Base-by-base conservation (phyloP, 2,329 filamentous ascomycete species). In the Aspergillus melleus region DNA sequence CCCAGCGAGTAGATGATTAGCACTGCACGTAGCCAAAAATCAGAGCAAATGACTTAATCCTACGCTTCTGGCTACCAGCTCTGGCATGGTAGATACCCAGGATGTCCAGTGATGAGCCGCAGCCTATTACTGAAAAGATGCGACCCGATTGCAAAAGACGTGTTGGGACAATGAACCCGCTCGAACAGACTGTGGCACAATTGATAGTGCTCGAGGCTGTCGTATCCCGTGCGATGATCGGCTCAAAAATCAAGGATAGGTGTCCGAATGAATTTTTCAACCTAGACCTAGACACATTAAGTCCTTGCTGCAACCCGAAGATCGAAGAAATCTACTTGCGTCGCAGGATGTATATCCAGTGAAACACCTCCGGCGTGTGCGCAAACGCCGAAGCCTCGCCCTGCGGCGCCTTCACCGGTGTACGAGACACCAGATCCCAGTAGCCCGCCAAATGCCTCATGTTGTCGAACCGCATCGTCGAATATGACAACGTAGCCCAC, bases 401-500 rank as follows among this genome's bases (percentile, higher is more conserved):
- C 8, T 71, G 16, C 12, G 73, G 73, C 10, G 74, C 74, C 56
- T 71, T 71, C 24, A 76, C 29, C 3, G 72, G 61, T 6, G 63
- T 71, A 6, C 70, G 72, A 8, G 69, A 71, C 6, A 69, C 61
- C 2, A 74, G 6, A 0, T 53, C 63, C 74, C 74, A 76, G 54
- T 73, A 68, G 16, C 44, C 53, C 1, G 52, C 53, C 6, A 75
- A 50, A 47, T 62, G 55, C 4, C 63, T 55, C 5, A 72, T 46
- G 16, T 67, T 62, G 26, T 75, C 73, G 51, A 75, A 76, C 11
- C 74, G 69, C n/a, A 65, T 57, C 2, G 62, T 66, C 14, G 74
- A 76, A 54, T 76, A 76, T 4, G 74, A 76, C 4, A 76, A 62
- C 6, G 64, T 65, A 12, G 72, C 61, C 74, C 74, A 76, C 6